phyloP scores from a whole-genome alignment of 2,329 filamentous ascomycete genomes.

The Beauveria sp. region DNA sequence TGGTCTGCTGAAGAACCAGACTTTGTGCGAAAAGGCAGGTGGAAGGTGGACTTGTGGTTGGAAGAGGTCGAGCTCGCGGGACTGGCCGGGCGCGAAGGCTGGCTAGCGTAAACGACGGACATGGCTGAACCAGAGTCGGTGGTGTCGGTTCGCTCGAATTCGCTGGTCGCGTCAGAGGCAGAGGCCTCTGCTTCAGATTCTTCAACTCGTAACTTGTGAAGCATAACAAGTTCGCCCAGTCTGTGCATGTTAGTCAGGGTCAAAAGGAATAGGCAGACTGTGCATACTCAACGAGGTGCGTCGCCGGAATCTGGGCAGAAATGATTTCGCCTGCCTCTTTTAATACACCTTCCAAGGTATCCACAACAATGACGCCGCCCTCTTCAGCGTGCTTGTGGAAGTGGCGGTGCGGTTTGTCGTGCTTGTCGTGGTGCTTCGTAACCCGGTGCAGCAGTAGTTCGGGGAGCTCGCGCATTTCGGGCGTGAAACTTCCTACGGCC shows the following conservation, averaged over 20 bases:
- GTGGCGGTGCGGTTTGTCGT: conserved; percentile 42
- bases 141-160: conserved; percentile 26
- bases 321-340: conserved; percentile 84
- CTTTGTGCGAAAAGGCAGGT: conserved; percentile 24
- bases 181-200: conserved; percentile 30
- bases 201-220: conserved; percentile 37
- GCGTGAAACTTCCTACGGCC: conserved; percentile 61
- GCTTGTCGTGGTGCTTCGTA: conserved; percentile 36
- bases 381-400: conserved; percentile 60
- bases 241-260: conserved; percentile 25
- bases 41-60: conserved; percentile 27
- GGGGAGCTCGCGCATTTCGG: conserved; percentile 76
- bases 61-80: conserved; percentile 25
- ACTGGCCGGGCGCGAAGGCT: conserved; percentile 22
- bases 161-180: conserved; percentile 22
- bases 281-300: conserved; percentile 70
- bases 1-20: conserved; percentile 19
- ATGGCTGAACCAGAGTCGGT: conserved; percentile 29
- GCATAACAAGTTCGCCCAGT: conserved; percentile 70
- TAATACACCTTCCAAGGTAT: conserved; percentile 70
- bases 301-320: conserved; percentile 62
- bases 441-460: conserved; percentile 64
- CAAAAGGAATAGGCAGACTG: not conserved
- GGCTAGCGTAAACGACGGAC: conserved; percentile 30
- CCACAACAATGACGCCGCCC: conserved; percentile 61